Conservation (phyloP, 495 filamentous ascomycete genomes). For the Pyronema domesticum region DNA sequence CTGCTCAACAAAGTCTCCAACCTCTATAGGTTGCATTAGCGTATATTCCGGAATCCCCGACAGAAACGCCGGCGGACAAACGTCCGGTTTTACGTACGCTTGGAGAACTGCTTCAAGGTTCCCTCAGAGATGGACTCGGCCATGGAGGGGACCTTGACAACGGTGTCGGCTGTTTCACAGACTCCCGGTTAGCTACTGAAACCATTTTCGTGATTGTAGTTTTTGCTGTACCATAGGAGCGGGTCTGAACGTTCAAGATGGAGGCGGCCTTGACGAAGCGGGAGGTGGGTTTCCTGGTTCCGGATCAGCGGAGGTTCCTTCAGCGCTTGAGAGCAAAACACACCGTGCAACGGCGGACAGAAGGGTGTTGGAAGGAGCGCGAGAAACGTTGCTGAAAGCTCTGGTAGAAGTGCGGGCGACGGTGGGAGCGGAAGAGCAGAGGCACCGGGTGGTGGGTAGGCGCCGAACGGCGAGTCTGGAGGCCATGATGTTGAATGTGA, state of each 20-base stretch:
- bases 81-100: conserved; percentile 40
- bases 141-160: conserved; percentile 94
- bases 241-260: conserved; percentile 16
- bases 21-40: conserved; percentile 32
- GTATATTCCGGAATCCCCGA: neutral
- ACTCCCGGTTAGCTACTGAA: neutral
- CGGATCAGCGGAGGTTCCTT: neutral
- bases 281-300: conserved; percentile 10
- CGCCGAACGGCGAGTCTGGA: conserved; percentile 3
- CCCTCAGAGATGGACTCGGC: conserved; percentile 97
- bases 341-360: neutral
- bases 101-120: conserved; percentile 87
- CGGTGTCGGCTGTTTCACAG: conserved; percentile 34
- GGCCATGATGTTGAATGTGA: conserved; percentile 2
- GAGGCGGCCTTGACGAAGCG: conserved; percentile 14
- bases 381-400: neutral
- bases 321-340: neutral
- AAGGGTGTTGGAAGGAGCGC: neutral
- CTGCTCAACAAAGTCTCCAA: conserved; percentile 85
- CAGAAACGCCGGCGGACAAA: conserved; percentile 1
- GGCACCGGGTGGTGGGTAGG: conserved; percentile 1
- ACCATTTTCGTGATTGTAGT: neutral
- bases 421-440: neutral
- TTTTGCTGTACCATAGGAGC: conserved; percentile 18
- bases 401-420: neutral